Base-by-base conservation (phyloP, 176 grass and related monocot species). In the Elaeis guineensis region DNA sequence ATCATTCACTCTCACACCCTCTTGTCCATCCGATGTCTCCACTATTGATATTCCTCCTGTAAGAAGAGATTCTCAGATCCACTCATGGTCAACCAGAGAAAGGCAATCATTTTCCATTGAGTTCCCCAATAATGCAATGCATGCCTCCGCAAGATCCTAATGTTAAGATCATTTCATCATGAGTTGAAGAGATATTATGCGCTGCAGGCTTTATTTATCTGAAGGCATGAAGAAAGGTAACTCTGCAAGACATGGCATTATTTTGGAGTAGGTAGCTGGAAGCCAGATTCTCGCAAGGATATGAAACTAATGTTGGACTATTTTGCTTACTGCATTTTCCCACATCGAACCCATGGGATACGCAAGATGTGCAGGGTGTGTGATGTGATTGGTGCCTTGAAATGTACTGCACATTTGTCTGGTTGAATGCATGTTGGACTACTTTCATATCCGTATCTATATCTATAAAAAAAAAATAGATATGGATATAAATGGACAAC, bases 181-280 rank as follows among this genome's bases (percentile, higher is more conserved):
- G 83, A 80, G 64, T 51, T 85, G 69, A 77, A 5, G 25, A 73
- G 17, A 26, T 76, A 80, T 54, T 29, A 19, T 19, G 39, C 5
- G 19, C 9, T 77, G 17, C 30, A 57, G 59, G 59, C 25, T 60
- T 59, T 85, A 63, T 69, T 72, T 21, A 12, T 54, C 50, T 59
- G 52, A 32, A 85, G 60, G 50, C 83, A 85, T 73, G 17, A 65
- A 39, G 12, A 49, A 61, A 77, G 83, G 83, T 80, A 9, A 35
- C 32, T 9, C 1, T 9, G 6, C 32, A 35, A 35, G 32, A 35
- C 58, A 11, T 60, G n/a, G 21, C 21, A 22, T n/a, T 30, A 16
- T 28, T 60, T 60, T 17, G 5, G 23, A 23, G 0, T 23, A 23
- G 23, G 23, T 23, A 23, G 23, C 23, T 23, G 23, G 23, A 23